Conservation (phyloP, 2,329 filamentous ascomycete genomes). For the Fusarium abutilonis region DNA sequence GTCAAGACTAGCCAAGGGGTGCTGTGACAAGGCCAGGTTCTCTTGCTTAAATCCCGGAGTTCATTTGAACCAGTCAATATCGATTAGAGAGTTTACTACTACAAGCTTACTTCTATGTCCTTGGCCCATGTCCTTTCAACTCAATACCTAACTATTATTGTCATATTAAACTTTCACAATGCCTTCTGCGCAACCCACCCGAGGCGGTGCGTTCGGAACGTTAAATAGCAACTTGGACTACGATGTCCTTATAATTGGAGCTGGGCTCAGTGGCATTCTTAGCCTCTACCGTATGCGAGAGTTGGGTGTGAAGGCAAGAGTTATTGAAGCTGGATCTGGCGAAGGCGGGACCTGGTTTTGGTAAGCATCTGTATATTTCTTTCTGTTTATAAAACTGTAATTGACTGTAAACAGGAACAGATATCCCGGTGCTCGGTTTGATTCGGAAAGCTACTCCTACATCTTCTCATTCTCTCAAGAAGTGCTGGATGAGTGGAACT, state of each 20-base stretch:
- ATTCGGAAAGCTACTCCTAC: conserved; percentile 41
- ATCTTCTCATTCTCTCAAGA: conserved; percentile 45
- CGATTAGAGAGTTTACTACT: no score
- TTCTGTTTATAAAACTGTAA: no score
- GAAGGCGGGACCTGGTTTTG: conserved; percentile 60
- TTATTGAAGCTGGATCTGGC: conserved; percentile 53
- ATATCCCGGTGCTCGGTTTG: conserved; percentile 54
- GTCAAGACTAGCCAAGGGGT: neutral
- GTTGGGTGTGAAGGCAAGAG: conserved; percentile 49
- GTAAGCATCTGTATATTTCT: conserved; percentile 28
- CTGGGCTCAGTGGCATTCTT: conserved; percentile 53
- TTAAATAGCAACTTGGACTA: conserved; percentile 26
- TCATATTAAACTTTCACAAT: conserved; percentile 1
- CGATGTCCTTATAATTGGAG: conserved; percentile 38
- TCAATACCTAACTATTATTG: neutral
- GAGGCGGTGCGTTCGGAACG: conserved; percentile 14
- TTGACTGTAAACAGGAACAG: conserved; percentile 46
- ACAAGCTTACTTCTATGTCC: neutral
- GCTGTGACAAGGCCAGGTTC: neutral
- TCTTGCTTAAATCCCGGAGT: neutral
- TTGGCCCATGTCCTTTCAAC: no score
- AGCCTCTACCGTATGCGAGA: conserved; percentile 54
- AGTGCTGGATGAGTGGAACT: conserved; percentile 54
- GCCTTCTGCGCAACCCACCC: conserved; percentile 26
- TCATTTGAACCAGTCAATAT: no score